These are phyloP conservation scores for Rheum nobile DNA, from an alignment of 148 eudicot species.

Conservation along the genomic window DNA sequence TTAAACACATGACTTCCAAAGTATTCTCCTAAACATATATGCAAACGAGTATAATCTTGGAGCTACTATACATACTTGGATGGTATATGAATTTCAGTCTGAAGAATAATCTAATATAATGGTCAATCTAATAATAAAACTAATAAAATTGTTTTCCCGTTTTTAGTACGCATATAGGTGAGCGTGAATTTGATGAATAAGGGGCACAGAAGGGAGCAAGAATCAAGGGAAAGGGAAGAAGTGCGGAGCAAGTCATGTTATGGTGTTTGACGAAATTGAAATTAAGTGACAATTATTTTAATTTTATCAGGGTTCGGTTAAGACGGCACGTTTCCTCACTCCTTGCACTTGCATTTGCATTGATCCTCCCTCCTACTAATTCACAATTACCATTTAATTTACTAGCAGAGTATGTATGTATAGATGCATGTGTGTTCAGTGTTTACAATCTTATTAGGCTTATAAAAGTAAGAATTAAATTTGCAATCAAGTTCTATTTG, in stretches of 20 bases:
- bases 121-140: too few species aligned
- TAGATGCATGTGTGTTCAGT: not conserved
- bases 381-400: not conserved
- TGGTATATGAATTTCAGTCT: too few species aligned
- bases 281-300: not conserved
- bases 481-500: too few species aligned
- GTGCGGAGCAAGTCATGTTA: constrained; percentile 33
- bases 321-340: not conserved
- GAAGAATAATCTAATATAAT: too few species aligned
- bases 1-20: too few species aligned
- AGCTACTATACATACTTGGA: too few species aligned
- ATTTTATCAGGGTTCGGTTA: not conserved
- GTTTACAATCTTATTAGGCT: not conserved
- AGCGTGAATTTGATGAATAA: constrained; percentile 10
- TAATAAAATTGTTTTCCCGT: not conserved
- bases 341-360: not conserved
- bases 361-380: not conserved
- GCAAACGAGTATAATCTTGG: too few species aligned
- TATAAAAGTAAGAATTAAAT: too few species aligned
- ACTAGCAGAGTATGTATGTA: not conserved
- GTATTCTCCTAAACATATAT: too few species aligned
- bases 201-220: not conserved
- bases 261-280: not conserved
- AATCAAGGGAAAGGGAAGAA: constrained; percentile 16
- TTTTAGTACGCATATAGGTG: not conserved